A percentile compares a stretch with the other conserved stretches of the same genome.
Evolutionary conservation across 768 basidiomycete genomes (phyloP).

Genomic region (Suillus occidentalis): DNA sequence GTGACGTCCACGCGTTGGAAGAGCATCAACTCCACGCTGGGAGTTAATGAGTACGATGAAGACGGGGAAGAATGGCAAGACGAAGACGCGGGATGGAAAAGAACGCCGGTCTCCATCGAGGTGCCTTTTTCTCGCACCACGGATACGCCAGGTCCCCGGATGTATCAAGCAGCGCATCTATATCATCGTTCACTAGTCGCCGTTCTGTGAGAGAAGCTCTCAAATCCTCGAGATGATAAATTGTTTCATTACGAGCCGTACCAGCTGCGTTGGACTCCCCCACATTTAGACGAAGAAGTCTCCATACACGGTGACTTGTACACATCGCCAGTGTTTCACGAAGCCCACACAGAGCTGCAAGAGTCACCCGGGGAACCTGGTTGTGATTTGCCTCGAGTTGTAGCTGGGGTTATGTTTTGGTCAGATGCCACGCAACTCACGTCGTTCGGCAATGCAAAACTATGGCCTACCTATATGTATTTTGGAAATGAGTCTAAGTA

Average conservation of each 20-base stretch:
- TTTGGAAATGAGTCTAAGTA: constrained; percentile 31
- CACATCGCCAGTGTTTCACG: constrained; percentile 13
- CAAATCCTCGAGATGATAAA: constrained; percentile 2
- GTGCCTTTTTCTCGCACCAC: constrained; percentile 10
- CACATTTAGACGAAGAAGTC: not conserved
- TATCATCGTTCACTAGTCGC: constrained; percentile 17
- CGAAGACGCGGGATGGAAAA: constrained; percentile 16
- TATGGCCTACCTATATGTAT: constrained; percentile 28
- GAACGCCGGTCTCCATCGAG: not conserved
- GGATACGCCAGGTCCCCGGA: constrained; percentile 7
- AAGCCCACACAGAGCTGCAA: constrained; percentile 17
- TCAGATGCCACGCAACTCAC: constrained; percentile 34
- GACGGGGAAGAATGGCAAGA: constrained; percentile 6
- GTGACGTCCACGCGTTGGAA: not conserved
- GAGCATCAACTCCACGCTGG: not conserved
- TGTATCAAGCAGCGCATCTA: constrained; percentile 10
- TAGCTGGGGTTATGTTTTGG: constrained; percentile 31
- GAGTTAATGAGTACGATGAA: not conserved
- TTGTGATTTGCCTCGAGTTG: not conserved
- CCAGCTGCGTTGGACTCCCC: constrained; percentile 15
- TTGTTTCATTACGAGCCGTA: constrained; percentile 19
- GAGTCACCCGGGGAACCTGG: constrained; percentile 15
- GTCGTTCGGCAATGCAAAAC: constrained; percentile 26
- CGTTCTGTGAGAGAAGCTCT: constrained; percentile 19
- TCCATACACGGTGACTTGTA: constrained; percentile 16